Conservation (phyloP, 2,329 filamentous ascomycete genomes). For the Pseudocercospora fijiensis region DNA sequence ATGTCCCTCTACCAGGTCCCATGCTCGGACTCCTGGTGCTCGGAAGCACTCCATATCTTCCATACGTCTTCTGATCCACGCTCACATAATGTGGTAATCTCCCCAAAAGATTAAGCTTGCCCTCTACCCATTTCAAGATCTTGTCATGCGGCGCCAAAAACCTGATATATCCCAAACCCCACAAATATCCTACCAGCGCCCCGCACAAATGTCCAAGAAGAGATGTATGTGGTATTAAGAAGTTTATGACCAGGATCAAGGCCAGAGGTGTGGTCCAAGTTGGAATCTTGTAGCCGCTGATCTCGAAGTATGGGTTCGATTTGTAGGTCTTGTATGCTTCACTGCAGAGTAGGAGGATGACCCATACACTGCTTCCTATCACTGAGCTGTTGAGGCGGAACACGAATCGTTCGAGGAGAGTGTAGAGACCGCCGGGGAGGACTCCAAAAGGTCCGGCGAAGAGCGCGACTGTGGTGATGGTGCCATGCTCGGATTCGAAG, state of each 20-base stretch:
- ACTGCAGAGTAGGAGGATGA: slow-evolving; percentile 80
- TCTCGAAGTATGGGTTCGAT: slow-evolving; percentile 72
- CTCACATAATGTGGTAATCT: slow-evolving; percentile 89
- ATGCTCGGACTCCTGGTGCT: slow-evolving; percentile 29
- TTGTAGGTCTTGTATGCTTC: slow-evolving; percentile 85
- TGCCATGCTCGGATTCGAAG: slow-evolving; percentile 91
- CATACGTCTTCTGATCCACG: slow-evolving; percentile 93
- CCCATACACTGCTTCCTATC: slow-evolving; percentile 87
- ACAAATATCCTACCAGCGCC: slow-evolving; percentile 79
- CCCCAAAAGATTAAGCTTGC: slow-evolving; percentile 79
- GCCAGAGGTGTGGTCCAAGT: slow-evolving; percentile 90
- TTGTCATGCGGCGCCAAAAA: slow-evolving; percentile 87
- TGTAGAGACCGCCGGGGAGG: slow-evolving; percentile 78
- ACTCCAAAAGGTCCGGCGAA: slow-evolving; percentile 69
- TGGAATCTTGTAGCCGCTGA: slow-evolving; percentile 70
- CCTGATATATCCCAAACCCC: slow-evolving; percentile 84
- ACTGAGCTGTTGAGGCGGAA: slow-evolving; percentile 70
- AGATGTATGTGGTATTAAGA: slow-evolving; percentile 77
- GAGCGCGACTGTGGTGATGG: slow-evolving; percentile 78
- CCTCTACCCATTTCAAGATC: slow-evolving; percentile 82
- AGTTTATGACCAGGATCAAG: slow-evolving; percentile 69
- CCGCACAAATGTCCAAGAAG: slow-evolving; percentile 84
- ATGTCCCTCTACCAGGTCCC: slow-evolving; percentile 32
- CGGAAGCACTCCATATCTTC: slow-evolving; percentile 84
- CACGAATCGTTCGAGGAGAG: slow-evolving; percentile 72